Evolutionary conservation across 768 basidiomycete genomes (phyloP).

Genomic region (Mycena polygramma): DNA sequence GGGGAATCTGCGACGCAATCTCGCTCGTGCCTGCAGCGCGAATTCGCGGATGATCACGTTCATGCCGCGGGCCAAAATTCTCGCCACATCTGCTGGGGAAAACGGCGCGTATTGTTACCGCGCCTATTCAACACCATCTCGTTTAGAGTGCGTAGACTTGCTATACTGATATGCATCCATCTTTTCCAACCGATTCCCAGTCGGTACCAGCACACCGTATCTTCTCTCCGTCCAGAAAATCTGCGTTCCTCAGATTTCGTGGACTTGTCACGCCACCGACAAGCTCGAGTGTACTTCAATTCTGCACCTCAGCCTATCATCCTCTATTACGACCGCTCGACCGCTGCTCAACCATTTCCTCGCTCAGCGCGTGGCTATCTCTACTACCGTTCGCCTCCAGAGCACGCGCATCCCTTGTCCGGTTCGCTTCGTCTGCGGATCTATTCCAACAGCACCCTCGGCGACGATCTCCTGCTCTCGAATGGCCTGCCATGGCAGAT

Average conservation of each 20-base stretch:
- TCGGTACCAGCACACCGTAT: not conserved
- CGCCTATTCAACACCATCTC: not conserved
- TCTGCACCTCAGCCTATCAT: not conserved
- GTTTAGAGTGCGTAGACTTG: not conserved
- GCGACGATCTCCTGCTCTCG: conserved; percentile 25
- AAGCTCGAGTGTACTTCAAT: not conserved
- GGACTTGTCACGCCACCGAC: not conserved
- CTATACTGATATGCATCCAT: not conserved
- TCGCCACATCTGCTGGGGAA: too few species aligned
- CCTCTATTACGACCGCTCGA: conserved; percentile 8
- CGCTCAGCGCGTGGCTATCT: conserved; percentile 4
- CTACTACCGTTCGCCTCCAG: conserved; percentile 24
- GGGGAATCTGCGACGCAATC: too few species aligned
- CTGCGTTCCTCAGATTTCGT: conserved; percentile 24
- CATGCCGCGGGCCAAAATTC: not conserved
- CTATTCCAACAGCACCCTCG: conserved; percentile 9
- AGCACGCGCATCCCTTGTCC: not conserved
- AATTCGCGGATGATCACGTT: too few species aligned
- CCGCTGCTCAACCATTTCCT: not conserved
- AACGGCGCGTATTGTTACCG: not conserved
- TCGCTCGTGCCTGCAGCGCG: too few species aligned
- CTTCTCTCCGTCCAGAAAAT: conserved; percentile 15
- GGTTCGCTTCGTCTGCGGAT: conserved; percentile 26
- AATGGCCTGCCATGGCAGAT: conserved; percentile 27
- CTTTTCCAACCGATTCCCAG: not conserved